Evolutionary conservation across 768 basidiomycete species (phyloP).

Genomic region (Gloeophyllum trabeum): DNA sequence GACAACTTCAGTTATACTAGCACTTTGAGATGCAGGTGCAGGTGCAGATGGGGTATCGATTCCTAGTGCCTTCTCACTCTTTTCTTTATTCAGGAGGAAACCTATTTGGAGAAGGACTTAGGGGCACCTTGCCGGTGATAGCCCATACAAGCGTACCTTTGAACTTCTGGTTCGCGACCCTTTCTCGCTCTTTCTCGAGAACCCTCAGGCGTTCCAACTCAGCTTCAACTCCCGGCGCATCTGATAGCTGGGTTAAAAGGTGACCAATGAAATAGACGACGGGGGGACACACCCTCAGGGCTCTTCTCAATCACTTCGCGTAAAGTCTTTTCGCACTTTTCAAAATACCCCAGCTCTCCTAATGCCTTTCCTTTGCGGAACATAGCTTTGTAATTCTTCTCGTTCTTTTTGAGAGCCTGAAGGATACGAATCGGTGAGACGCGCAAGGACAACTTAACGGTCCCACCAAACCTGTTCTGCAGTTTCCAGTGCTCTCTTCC

Average conservation of each 20-base stretch:
- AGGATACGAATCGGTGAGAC: not conserved
- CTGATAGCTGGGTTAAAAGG: constrained; percentile 20
- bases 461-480: constrained; percentile 52
- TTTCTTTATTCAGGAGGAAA: constrained; percentile 19
- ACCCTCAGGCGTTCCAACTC: constrained; percentile 52
- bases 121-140: not conserved
- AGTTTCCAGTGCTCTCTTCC: constrained; percentile 70
- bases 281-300: constrained; percentile 34
- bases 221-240: constrained; percentile 44
- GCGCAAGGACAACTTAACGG: not conserved
- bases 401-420: constrained; percentile 67
- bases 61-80: no score
- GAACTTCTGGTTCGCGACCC: constrained; percentile 55
- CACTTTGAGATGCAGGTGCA: no score
- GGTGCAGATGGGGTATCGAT: no score
- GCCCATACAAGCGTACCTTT: no score
- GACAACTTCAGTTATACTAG: no score
- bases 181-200: constrained; percentile 59
- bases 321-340: constrained; percentile 58
- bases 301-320: constrained; percentile 55
- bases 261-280: not conserved
- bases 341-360: constrained; percentile 66
- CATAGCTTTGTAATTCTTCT: constrained; percentile 65
- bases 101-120: constrained; percentile 14
- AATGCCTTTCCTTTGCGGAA: constrained; percentile 76